Conservation (phyloP, 768 basidiomycete species). For the Rhodotorula diobovata region DNA sequence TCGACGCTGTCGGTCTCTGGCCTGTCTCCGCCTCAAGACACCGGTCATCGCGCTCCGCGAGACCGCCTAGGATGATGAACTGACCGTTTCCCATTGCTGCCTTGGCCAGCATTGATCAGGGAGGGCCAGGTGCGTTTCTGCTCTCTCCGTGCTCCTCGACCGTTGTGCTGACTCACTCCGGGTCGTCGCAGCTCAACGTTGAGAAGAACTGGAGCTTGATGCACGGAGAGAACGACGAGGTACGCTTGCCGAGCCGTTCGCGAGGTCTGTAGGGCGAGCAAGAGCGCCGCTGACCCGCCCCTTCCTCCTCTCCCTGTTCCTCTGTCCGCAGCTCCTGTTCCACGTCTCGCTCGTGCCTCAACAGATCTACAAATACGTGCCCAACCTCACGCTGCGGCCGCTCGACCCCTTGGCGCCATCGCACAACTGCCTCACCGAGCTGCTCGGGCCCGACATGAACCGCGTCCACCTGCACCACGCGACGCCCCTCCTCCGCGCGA, state of each 20-base stretch:
- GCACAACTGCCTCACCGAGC: conserved; percentile 31
- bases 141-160: too few relatives aligned
- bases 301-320: neutral
- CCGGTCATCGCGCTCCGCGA: too few relatives aligned
- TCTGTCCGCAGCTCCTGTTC: conserved; percentile 16
- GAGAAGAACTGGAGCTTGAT: conserved; percentile 26
- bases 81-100: too few relatives aligned
- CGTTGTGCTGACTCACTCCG: too few relatives aligned
- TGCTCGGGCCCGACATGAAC: conserved; percentile 26
- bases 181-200: neutral
- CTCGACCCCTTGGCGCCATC: conserved; percentile 16
- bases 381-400: conserved; percentile 18
- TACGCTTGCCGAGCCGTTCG: neutral
- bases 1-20: too few relatives aligned
- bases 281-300: too few relatives aligned
- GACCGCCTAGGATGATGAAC: too few relatives aligned
- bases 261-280: neutral
- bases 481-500: conserved; percentile 23
- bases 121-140: neutral
- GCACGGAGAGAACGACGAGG: conserved; percentile 18
- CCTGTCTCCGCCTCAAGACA: too few relatives aligned
- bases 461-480: conserved; percentile 30
- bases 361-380: conserved; percentile 26
- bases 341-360: conserved; percentile 31
- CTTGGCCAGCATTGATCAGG: neutral